Percentiles rank a stretch among this genome's conserved stretches.
phyloP scores from a whole-genome alignment of 2,329 filamentous ascomycete species.

The Alternaria triticina region DNA sequence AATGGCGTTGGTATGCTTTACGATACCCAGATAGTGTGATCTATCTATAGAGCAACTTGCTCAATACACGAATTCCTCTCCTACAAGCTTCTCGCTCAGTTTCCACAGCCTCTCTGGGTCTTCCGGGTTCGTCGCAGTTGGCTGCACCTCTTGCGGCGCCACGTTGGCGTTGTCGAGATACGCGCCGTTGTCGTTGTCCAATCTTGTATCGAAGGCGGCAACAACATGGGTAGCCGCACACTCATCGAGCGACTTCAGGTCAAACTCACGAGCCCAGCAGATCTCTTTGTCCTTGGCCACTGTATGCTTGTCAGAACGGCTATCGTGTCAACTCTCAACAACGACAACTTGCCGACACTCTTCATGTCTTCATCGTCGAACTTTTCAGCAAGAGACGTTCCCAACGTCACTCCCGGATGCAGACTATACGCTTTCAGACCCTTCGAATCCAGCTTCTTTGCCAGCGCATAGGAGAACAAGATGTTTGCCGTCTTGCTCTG shows the following conservation, averaged over 20 bases:
- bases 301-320: neutral
- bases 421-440: conserved; percentile 37
- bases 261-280: conserved; percentile 28
- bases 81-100: conserved; percentile 42
- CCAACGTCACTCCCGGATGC: conserved; percentile 38
- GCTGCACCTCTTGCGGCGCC: conserved; percentile 14
- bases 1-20: neutral
- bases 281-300: conserved; percentile 24
- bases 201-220: conserved; percentile 37
- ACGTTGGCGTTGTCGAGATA: conserved; percentile 36
- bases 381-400: conserved; percentile 29
- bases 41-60: neutral
- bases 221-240: conserved; percentile 40
- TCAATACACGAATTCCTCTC: conserved; percentile 36
- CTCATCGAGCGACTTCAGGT: conserved; percentile 35
- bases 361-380: conserved; percentile 29
- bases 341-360: conserved; percentile 17
- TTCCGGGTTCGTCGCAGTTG: conserved; percentile 26
- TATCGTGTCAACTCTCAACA: neutral
- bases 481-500: conserved; percentile 62
- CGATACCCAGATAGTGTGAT: conserved; percentile 19
- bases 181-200: conserved; percentile 33
- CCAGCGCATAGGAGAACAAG: conserved; percentile 33
- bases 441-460: conserved; percentile 25
- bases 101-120: conserved; percentile 41